These are phyloP conservation scores for Acanthochlamys bracteata DNA, from an alignment of 106 monocot genomes.

Conservation along the genomic window DNA sequence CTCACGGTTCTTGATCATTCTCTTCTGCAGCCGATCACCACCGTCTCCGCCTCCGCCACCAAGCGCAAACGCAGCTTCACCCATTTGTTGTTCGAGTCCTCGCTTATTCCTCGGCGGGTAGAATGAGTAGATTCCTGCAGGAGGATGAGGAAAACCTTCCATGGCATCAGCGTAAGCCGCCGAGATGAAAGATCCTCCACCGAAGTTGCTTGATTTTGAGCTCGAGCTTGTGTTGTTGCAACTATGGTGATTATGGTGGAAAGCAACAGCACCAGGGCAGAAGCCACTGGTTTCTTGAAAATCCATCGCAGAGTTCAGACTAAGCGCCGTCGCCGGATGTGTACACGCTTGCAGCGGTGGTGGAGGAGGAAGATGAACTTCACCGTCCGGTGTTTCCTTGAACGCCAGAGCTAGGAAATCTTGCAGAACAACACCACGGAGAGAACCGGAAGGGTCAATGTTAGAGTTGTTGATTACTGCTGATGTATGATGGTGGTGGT, in stretches of 20 bases:
- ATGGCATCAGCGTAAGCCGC: background rate
- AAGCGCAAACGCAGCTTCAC: background rate
- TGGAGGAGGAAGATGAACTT: background rate
- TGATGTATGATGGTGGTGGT: background rate
- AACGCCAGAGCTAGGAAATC: slow-evolving; percentile 44
- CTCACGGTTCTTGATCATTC: slow-evolving; percentile 89
- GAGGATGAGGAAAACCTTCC: background rate
- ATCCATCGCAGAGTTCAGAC: slow-evolving; percentile 9
- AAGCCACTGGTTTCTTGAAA: background rate
- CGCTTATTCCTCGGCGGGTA: slow-evolving; percentile 6
- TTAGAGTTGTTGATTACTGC: background rate
- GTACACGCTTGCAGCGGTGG: background rate
- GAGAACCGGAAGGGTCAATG: background rate
- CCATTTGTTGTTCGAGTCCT: background rate
- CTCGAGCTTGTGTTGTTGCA: slow-evolving; percentile 3
- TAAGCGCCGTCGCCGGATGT: background rate
- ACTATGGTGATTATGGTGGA: background rate
- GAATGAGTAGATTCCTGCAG: background rate
- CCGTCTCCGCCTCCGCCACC: slow-evolving; percentile 4
- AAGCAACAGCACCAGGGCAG: background rate
- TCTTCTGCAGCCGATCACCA: slow-evolving; percentile 47
- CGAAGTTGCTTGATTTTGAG: slow-evolving; percentile 14
- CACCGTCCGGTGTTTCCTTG: background rate
- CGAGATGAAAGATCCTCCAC: background rate
- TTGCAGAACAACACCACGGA: slow-evolving; percentile 31